Evolutionary conservation across 2,329 filamentous ascomycete species (phyloP), one percentile per base, ranked within the genome.

Genomic region (Microsporum ferrugineum): DNA sequence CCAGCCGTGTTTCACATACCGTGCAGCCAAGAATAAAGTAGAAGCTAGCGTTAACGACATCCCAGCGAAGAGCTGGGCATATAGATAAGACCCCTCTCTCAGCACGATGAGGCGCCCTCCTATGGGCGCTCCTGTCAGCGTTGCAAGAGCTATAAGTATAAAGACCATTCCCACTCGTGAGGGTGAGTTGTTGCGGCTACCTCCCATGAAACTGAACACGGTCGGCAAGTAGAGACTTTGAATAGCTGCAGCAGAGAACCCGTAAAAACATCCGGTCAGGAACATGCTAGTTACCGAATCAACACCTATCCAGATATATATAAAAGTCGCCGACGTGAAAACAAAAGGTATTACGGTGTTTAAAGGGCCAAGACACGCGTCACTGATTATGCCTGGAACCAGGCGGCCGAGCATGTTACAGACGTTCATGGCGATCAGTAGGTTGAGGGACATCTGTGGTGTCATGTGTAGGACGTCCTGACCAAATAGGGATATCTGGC

Each of bases 261-360:
- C 71, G 59, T 72, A 72, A 57, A 71, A 68, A 62, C 67, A 70
- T 0, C 69, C 70, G 2, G 72, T 60, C 41, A 70, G 65, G 1
- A 66, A 66, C 12, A 72, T 60, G 51, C 47, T 58, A 29, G 58
- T 56, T 55, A 57, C 36, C 38, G 57, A 66, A 10, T 59, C 71
- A 3, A 74, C 73, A 14, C 70, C 67, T 8, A 77, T 73, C 82
- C 82, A 84, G 47, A 79, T 64, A 43, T 79, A 76, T 66, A 80
- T 76, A 2, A 83, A 69, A 10, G 78, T 70, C 29, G 75, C 76
- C 0, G 76, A 76, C 41, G 83, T 77, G 2, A 83, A 71, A 1
- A 75, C 66, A 0, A 63, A 64, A 0, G 72, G 69, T 7, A 72
- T 71, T 39, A 71, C 68, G 2, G 71, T 73, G 43, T 72, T 72